Base-by-base conservation (phyloP, 2,329 filamentous ascomycete species). In the Scytalidium sp. region DNA sequence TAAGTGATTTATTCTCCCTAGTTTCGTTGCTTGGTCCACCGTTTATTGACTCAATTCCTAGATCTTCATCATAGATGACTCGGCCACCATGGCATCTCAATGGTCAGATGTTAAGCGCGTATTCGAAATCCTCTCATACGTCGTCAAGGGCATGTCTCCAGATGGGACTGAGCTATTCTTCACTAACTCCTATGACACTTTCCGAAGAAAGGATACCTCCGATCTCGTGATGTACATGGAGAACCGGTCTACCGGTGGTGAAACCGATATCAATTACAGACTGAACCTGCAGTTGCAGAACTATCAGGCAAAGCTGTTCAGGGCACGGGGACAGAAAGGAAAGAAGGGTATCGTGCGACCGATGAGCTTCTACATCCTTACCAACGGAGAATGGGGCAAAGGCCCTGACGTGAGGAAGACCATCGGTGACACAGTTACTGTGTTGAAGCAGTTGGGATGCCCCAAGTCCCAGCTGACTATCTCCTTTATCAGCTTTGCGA, bases 11-110 rank as follows among this genome's bases (percentile, higher is more conserved):
- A 10, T 40, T 20, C 11, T 21, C 19, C 47, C 40, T 39, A 15
- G 27, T 45, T 11, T 47, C 22, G 3, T 32, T 47, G 9, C 9
- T 21, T 22, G 15, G n/a, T 44, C 6, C 15, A 19, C 15, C 7
- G 15, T 49, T 13, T 19, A 40, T 19, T 22, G 19, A 7, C 19
- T 41, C 42, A n/a, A n/a, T n/a, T n/a, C n/a, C n/a, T n/a, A 62
- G 58, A 53, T 62, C 10, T 66, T 67, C 48, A 53, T 67, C 2
- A 56, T 67, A 17, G 64, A 67, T 44, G 63, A 64, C 43, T 52
- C 55, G 3, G 41, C 41, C 3, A 59, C 56, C 3, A 66, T 67
- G 64, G 29, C 43, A 2, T 36, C 48, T 3, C 43, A 60, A 41
- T 63, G 59, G 55, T n/a, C 45, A 9, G 50, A 63, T 9, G 51